These are phyloP conservation scores for Kalmanozyma brasiliensis DNA, from an alignment of 1,284 basidiomycete genomes.

Conservation along the genomic window DNA sequence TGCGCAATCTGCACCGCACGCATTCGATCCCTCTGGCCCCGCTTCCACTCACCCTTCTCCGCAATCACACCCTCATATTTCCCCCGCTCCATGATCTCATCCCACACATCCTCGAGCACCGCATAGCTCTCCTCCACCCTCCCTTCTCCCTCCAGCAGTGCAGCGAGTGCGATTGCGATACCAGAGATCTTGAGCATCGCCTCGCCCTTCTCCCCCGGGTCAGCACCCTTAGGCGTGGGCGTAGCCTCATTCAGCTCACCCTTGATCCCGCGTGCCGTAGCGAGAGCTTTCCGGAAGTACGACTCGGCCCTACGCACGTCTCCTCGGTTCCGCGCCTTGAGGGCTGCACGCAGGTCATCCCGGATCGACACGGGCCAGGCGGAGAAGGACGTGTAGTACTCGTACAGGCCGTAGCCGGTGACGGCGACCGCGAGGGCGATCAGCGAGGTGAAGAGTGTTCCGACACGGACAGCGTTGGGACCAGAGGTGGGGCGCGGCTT, in stretches of 20 bases:
- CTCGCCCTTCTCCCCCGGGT: slow-evolving; percentile 16
- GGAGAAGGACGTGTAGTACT: slow-evolving; percentile 65
- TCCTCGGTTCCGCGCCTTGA: slow-evolving; percentile 62
- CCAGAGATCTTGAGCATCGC: slow-evolving; percentile 65
- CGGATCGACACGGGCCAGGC: slow-evolving; percentile 66
- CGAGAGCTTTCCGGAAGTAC: slow-evolving; percentile 59
- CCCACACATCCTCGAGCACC: slow-evolving; percentile 58
- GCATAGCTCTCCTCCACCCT: slow-evolving; percentile 39
- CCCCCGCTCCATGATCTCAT: slow-evolving; percentile 46
- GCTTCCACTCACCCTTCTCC: slow-evolving; percentile 28
- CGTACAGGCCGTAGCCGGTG: slow-evolving; percentile 64
- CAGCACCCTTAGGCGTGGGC: slow-evolving; percentile 26
- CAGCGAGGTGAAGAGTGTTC: slow-evolving; percentile 48
- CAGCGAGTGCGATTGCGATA: slow-evolving; percentile 64
- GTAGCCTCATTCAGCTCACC: slow-evolving; percentile 39
- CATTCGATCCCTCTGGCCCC: slow-evolving; percentile 53
- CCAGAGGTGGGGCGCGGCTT: slow-evolving; percentile 19
- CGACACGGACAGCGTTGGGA: slow-evolving; percentile 29
- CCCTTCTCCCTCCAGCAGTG: slow-evolving; percentile 61
- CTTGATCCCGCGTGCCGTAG: slow-evolving; percentile 41
- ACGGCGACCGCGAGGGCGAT: slow-evolving; percentile 58
- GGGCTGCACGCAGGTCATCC: slow-evolving; percentile 62
- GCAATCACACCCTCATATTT: slow-evolving; percentile 11
- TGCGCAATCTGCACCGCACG: slow-evolving; percentile 61
- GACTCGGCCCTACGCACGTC: slow-evolving; percentile 58